phyloP scores from a whole-genome alignment of 2,329 filamentous ascomycete species.

The Alternaria tenuissima region DNA sequence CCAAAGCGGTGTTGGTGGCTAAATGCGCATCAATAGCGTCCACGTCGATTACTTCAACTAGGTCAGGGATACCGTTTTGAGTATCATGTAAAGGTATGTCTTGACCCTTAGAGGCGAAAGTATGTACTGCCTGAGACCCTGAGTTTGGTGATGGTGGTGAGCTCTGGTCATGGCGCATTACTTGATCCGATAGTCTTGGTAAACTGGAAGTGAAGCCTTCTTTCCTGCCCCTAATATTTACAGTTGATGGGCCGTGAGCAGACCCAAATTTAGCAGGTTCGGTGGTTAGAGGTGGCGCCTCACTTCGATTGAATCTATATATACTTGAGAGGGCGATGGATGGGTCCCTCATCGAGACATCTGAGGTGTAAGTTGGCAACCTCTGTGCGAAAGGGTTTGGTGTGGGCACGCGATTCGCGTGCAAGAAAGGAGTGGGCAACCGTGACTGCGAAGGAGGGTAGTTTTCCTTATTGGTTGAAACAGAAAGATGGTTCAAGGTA shows the following conservation, averaged over 20 bases:
- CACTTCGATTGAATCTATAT: constrained; percentile 17
- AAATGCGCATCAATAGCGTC: constrained; percentile 29
- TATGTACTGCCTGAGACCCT: background rate
- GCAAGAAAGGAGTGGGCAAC: constrained; percentile 17
- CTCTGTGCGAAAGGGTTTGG: constrained; percentile 30
- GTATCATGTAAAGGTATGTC: constrained; percentile 4
- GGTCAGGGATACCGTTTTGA: background rate
- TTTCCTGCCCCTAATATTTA: constrained; percentile 36
- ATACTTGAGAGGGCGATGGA: constrained; percentile 26
- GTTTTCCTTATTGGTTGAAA: constrained; percentile 33
- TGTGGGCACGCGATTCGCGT: constrained; percentile 26
- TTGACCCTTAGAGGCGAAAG: background rate
- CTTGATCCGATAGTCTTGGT: constrained; percentile 12
- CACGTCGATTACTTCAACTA: constrained; percentile 34
- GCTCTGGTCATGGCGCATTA: constrained; percentile 28
- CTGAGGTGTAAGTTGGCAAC: constrained; percentile 23
- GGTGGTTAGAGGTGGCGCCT: constrained; percentile 2
- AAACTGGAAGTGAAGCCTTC: constrained; percentile 27
- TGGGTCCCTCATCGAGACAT: constrained; percentile 35
- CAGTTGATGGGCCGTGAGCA: constrained; percentile 21
- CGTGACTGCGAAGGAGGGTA: constrained; percentile 16
- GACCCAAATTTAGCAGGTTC: constrained; percentile 26
- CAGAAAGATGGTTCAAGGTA: constrained; percentile 14
- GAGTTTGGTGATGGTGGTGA: background rate
- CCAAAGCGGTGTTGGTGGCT: constrained; percentile 2